Percentiles rank a stretch among this genome's conserved stretches.
Evolutionary conservation across 2,329 filamentous ascomycete genomes (phyloP).

Genomic region (Sphaceloma murrayae): DNA sequence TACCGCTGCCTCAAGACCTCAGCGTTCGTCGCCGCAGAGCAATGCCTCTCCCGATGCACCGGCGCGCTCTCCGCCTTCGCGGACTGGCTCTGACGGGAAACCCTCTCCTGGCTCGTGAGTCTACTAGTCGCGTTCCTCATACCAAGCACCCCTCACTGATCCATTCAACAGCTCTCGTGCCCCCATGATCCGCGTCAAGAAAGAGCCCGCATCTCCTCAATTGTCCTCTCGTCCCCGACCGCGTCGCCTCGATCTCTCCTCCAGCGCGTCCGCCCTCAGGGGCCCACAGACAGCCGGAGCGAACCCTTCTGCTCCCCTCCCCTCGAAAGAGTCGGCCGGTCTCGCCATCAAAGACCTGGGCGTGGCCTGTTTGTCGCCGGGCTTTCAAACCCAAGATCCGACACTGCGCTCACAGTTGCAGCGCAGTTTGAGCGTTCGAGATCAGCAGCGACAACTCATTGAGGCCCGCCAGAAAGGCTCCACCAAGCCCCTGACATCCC

Average conservation of each 20-base stretch:
- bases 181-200: slow-evolving; percentile 89
- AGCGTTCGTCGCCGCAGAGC: slow-evolving; percentile 28
- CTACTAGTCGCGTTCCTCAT: too few relatives aligned
- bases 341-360: slow-evolving; percentile 86
- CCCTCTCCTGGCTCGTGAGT: slow-evolving; percentile 45
- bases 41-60: slow-evolving; percentile 24
- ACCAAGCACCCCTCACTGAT: slow-evolving; percentile 14
- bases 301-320: slow-evolving; percentile 62
- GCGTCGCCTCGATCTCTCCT: slow-evolving; percentile 65
- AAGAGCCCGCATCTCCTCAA: slow-evolving; percentile 82
- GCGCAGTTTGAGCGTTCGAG: slow-evolving; percentile 82
- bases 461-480: slow-evolving; percentile 77
- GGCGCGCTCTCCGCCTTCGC: slow-evolving; percentile 21
- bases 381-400: slow-evolving; percentile 94
- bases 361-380: slow-evolving; percentile 85
- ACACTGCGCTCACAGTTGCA: slow-evolving; percentile 92
- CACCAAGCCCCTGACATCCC: slow-evolving; percentile 43
- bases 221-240: slow-evolving; percentile 67
- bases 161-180: slow-evolving; percentile 45
- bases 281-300: slow-evolving; percentile 30
- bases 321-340: slow-evolving; percentile 60
- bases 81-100: slow-evolving; percentile 41
- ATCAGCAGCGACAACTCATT: slow-evolving; percentile 91
- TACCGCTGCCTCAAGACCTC: slow-evolving; percentile 29
- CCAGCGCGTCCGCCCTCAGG: slow-evolving; percentile 36